Base-by-base conservation (phyloP, 1,139 yeast genomes). In the Hyphopichia buzzinii region DNA sequence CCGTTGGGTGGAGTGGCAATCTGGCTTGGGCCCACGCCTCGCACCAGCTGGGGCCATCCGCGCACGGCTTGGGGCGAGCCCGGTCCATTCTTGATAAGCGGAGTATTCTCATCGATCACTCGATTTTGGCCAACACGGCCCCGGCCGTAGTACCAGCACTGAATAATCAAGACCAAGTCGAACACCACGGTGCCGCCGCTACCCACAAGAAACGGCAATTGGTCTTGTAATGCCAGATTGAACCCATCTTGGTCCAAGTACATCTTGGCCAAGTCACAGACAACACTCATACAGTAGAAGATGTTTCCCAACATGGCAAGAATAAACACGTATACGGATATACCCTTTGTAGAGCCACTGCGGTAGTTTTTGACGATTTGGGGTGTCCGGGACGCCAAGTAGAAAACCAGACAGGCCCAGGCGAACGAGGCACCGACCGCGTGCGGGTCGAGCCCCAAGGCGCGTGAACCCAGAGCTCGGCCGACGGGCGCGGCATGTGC, bases 381-480 rank as follows among this genome's bases (percentile, higher is more conserved):
- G 1, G 97, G 97, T 17, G 85, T 54, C 44, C 97, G 66, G 3
- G 96, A 84, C 5, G 79, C 64, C 27, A 88, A 67, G 54, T 89
- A 90, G 39, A 85, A 74, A 4, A 59, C 47, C 0, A 94, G 84
- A 43, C 95, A 87, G 1, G 72, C 50, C 94, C 96, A 89, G 0
- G 96, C 90, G 40, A 81, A 65, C 0, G 73, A 35, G 8, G 64
- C 54, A 0, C 94, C 95, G 30, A 57, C 32, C 23, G 10, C 6
- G 23, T 19, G 23, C 6, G 23, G 6, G 23, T 19, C 10, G 23
- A 19, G 6, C 8, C 6, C 8, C 8, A 6, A 6, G 23, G 10
- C 10, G 6, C 23, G 23, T 6, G 23, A 10, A 6, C 8, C 6
- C 10, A 10, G 23, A 10, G 23, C 10, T 19, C 8, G 23, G 23